Evolutionary conservation across 495 filamentous ascomycete genomes (phyloP), one percentile per base, ranked within the genome.

Genomic region (Xylaria scruposa): DNA sequence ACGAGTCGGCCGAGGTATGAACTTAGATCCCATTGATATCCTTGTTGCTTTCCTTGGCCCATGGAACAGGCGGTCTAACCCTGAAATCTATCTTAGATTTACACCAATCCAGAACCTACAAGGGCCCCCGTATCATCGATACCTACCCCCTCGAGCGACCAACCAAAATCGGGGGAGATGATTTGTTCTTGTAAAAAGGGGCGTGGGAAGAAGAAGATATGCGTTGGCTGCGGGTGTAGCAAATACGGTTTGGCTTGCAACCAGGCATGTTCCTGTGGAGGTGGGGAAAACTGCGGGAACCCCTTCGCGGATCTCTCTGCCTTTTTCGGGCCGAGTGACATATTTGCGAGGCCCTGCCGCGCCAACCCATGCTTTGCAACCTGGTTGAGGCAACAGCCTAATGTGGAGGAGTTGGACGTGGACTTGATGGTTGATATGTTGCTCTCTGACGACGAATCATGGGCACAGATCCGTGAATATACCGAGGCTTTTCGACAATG

Each of bases 361-460:
- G 72, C 77, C 33, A 79, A 77, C 36, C 67, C 72, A 4, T 79
- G 77, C 56, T 79, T 78, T 21, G 77, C 77, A 17, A 79, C 74
- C 15, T 79, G 77, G 77, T 66, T 79, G 29, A 76, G 74, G 31
- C 76, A 78, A 29, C 77, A 79, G 19, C 77, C 77, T 36, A 76
- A 75, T 51, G 67, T 79, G 17, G 77, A 76, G 44, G 77, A 79
- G 36, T 53, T 79, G 12, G 77, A 79, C n/a, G 67, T 70, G 15
- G 77, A 79, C 6, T 53, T 79, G 5, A 78, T 79, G 75, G 74
- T 79, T 70, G 77, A 79, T 40, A 79, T 79, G 63, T 49, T 79
- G 13, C 65, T 79, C 4, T 75, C 75, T 29, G 77, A 79, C 58
- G 77, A 79, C 26, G 73, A 73, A 13, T 78, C 77, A 58, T 79